Conservation (phyloP, 371 early-diverging fungal species). For the Mucor irregularis region DNA sequence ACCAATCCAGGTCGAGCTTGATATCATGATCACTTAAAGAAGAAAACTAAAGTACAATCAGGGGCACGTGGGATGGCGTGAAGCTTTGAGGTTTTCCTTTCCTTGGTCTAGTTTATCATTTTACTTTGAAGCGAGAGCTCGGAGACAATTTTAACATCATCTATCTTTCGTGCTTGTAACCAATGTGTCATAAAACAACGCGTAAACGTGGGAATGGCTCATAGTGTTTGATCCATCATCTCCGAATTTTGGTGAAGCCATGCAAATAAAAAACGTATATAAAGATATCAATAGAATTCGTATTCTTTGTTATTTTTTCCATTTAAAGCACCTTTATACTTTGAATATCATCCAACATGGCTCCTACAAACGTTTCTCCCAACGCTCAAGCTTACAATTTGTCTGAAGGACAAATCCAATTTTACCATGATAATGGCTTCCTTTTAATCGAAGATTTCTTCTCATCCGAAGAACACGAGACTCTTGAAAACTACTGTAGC, state of each 20-base stretch:
- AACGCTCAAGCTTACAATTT: conserved; percentile 31
- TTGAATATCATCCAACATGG: not conserved
- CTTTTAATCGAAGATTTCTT: conserved; percentile 54
- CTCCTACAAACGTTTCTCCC: conserved; percentile 13
- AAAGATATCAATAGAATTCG: too few relatives aligned
- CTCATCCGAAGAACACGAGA: conserved; percentile 38
- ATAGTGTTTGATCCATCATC: not conserved
- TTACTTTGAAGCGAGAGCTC: conserved; percentile 11
- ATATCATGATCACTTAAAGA: not conserved
- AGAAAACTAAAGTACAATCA: not conserved
- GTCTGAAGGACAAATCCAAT: conserved; percentile 37
- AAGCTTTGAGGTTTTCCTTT: not conserved
- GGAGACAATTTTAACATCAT: conserved; percentile 1
- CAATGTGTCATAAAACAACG: not conserved
- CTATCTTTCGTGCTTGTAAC: too few relatives aligned
- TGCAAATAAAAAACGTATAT: too few relatives aligned
- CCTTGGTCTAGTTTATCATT: too few relatives aligned
- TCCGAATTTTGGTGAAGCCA: not conserved
- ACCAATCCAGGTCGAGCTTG: not conserved
- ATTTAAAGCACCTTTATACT: not conserved
- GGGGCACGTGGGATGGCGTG: conserved; percentile 6
- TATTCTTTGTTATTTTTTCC: not conserved
- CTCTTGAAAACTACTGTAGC: conserved; percentile 33
- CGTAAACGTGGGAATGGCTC: conserved; percentile 4
- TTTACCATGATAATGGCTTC: conserved; percentile 46